Evolutionary conservation across 441 rosid genomes (phyloP).

Genomic region (Biscutella laevigata): DNA sequence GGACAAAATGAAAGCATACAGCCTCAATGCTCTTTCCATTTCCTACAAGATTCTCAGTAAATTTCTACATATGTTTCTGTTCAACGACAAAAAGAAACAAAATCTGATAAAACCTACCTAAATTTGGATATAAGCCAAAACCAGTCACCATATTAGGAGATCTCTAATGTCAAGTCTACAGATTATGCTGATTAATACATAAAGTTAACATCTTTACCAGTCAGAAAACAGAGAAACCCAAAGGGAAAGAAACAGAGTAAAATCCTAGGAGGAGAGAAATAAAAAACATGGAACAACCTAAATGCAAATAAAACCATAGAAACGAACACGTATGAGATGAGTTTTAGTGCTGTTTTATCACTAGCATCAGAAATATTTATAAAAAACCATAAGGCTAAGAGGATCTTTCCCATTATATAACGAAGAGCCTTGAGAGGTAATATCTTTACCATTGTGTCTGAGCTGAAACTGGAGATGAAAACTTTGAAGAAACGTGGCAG

Average conservation of each 20-base stretch:
- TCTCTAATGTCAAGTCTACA: background rate
- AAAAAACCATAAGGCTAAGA: background rate
- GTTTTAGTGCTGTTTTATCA: background rate
- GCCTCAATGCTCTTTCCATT: background rate
- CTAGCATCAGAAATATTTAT: background rate
- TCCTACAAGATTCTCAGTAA: background rate
- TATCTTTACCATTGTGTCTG: background rate
- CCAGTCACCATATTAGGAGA: background rate
- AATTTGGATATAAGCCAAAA: background rate
- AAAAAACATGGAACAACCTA: background rate
- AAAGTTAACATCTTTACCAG: background rate
- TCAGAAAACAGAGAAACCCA: slow-evolving; percentile 11
- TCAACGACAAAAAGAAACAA: background rate
- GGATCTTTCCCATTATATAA: too few relatives aligned
- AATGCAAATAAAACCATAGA: background rate
- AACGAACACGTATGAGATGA: background rate
- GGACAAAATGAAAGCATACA: background rate
- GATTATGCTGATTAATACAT: background rate
- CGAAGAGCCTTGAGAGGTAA: too few relatives aligned
- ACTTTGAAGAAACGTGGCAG: slow-evolving; percentile 11
- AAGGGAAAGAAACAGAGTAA: background rate
- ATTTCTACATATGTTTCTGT: background rate
- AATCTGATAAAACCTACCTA: background rate
- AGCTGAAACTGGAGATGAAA: background rate
- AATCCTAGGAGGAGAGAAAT: background rate